Evolutionary conservation across 371 early-diverging fungal genomes (phyloP), one percentile per base, ranked within the genome.

Genomic region (Lichtheimia hyalospora): DNA sequence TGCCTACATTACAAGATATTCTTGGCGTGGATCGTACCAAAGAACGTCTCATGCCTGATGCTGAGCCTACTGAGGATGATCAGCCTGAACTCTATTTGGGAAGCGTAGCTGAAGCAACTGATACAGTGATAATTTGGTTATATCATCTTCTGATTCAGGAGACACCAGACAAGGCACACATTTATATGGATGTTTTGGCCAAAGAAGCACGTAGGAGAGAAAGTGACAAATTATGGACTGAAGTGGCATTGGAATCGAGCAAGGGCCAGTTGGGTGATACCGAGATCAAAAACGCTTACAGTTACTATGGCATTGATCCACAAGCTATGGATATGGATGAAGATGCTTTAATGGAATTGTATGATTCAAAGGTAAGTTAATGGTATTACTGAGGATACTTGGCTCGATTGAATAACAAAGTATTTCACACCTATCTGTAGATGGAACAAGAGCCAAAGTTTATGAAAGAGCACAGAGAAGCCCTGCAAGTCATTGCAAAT

Each of bases 261-360:
- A 66, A 73, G 27, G 85, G 85, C 1, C 64, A 77, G 7, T 67
- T 81, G 21, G 73, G 74, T 3, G 62, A 65, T 3, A 63, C 67
- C 5, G 84, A 84, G 28, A 63, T 86, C 25, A 68, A 67, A 5
- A 70, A 73, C 16, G 88, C 88, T 1, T 86, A 84, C 57, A 60
- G 61, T 15, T 70, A 78, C 54, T 87, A 84, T 66, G 82, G 75
- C 6, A 62, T 82, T 5, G 34, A 34, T 34, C 53, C 68, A 2
- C 65, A 68, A 40, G 56, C 67, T 25, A 49, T 60, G 7, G 42
- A 69, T 65, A 55, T 69, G 49, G 64, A 71, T 64, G 68, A 69
- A 67, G 28, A 63, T 46, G 14, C 64, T 42, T 39, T 73, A 52
- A 57, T 71, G 28, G 66, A 75, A 15, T n/a, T 82, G 39, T 65